Base-by-base conservation (phyloP, 108 stramenopile species). In the Chaetoceros muelleri region DNA sequence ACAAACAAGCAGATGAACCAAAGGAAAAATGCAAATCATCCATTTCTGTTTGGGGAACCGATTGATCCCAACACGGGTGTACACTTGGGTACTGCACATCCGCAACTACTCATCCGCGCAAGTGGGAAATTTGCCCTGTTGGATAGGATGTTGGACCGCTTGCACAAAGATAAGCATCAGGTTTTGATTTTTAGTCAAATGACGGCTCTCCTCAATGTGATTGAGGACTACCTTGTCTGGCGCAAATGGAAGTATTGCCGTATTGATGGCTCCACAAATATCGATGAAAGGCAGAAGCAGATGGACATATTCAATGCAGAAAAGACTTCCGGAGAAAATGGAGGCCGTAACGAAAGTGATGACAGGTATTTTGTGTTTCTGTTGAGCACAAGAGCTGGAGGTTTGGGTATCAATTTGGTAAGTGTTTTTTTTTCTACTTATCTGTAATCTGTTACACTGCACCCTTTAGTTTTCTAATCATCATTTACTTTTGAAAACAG, bases 171-270 rank as follows among this genome's bases (percentile, higher is more conserved):
- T 62, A 94, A 92, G 53, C 96, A 99, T 64, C 96, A 96, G 58
- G 96, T 98, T 22, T 80, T 99, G 25, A 95, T 99, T 61, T 99
- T 99, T 69, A 93, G 93, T 58, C 99, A 99, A 67, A 98, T 98
- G 93, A 95, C 91, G 47, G 65, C 73, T 30, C 72, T 98, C 17
- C 78, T 99, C 27, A 93, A 95, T 60, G 77, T 99, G 30, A 77
- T 99, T 46, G 95, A 98, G 78, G 97, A 98, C 63, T 99, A 97
- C 57, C 61, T 95, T 25, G 52, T 73, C 44, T 82, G 59, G 22
- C 74, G 88, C 1, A 55, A 74, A 8, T 93, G 89, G 81, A 81
- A 78, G 20, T 96, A 92, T 63, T 94, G 91, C 69, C 80, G 97
- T 2, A 94, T 98, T 61, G 97, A 98, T 66, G 97, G 97, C 2